Evolutionary conservation across 768 basidiomycete genomes (phyloP).

Genomic region (Lepiota subincarnata): DNA sequence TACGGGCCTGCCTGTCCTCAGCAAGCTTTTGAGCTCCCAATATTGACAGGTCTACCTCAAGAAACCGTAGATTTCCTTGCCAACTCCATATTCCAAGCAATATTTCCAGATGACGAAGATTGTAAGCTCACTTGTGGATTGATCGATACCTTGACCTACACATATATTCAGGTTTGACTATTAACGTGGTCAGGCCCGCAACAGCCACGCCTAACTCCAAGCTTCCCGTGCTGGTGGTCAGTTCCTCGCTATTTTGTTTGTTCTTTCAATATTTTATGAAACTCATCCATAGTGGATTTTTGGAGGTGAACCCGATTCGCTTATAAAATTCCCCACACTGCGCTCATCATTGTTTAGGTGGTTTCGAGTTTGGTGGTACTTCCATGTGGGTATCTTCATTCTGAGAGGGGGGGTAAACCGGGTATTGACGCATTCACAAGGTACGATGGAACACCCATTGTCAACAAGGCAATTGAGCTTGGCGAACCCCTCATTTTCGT

Average conservation of each 20-base stretch:
- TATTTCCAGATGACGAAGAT: constrained; percentile 37
- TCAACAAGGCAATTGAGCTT: constrained; percentile 38
- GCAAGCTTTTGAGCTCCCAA: constrained; percentile 32
- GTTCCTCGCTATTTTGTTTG: constrained; percentile 16
- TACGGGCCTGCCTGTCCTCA: constrained; percentile 47
- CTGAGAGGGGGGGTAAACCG: background rate
- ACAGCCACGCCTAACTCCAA: constrained; percentile 33
- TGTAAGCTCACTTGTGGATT: constrained; percentile 29
- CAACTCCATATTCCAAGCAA: constrained; percentile 22
- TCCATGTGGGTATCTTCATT: constrained; percentile 12
- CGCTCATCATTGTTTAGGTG: constrained; percentile 12
- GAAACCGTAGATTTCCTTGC: constrained; percentile 29
- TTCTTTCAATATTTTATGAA: background rate
- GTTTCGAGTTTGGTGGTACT: constrained; percentile 22
- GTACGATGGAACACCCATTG: constrained; percentile 40
- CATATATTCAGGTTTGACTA: constrained; percentile 36
- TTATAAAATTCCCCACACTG: background rate
- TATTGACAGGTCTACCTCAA: constrained; percentile 27
- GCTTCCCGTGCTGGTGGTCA: constrained; percentile 50
- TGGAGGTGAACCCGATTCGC: constrained; percentile 28
- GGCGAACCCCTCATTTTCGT: constrained; percentile 26
- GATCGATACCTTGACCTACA: background rate
- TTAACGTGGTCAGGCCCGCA: constrained; percentile 48
- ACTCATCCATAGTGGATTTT: constrained; percentile 39
- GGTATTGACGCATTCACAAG: constrained; percentile 16